These are phyloP conservation scores for Corymbia maculata DNA, from an alignment of 345 rosid genomes.

Conservation along the genomic window DNA sequence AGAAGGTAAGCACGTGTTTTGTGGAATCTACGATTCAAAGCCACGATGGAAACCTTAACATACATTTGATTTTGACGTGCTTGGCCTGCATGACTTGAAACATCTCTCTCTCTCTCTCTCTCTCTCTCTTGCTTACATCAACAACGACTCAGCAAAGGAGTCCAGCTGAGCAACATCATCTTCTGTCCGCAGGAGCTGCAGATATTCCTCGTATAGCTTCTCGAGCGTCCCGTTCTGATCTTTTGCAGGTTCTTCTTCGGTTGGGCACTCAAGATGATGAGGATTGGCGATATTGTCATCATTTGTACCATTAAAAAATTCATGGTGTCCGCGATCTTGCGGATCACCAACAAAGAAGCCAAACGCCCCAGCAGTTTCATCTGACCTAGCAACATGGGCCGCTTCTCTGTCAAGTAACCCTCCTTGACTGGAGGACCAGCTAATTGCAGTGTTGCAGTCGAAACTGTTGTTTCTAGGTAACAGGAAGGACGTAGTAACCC, in stretches of 20 bases:
- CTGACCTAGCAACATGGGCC: neutral
- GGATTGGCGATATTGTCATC: neutral
- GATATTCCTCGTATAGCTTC: slow-evolving; percentile 37
- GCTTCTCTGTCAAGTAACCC: slow-evolving; percentile 1
- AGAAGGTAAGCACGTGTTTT: neutral
- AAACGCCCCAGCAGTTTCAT: neutral
- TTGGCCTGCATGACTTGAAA: neutral
- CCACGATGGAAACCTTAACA: neutral
- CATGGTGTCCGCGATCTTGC: neutral
- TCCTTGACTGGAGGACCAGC: neutral
- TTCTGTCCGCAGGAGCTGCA: slow-evolving; percentile 20
- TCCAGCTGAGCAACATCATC: slow-evolving; percentile 14
- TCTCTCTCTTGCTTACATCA: slow-evolving; percentile 2
- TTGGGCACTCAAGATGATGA: neutral
- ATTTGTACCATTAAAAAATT: neutral
- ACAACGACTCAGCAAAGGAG: slow-evolving; percentile 17
- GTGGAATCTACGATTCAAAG: neutral
- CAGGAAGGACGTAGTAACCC: slow-evolving; percentile 9
- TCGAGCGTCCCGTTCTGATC: slow-evolving; percentile 1
- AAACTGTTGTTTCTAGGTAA: neutral
- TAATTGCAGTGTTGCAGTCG: neutral
- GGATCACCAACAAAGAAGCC: neutral
- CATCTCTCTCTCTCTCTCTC: neutral
- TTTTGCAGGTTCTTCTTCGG: neutral
- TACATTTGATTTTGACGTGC: neutral